Conservation (phyloP, 768 basidiomycete species). For the Suillus plorans region DNA sequence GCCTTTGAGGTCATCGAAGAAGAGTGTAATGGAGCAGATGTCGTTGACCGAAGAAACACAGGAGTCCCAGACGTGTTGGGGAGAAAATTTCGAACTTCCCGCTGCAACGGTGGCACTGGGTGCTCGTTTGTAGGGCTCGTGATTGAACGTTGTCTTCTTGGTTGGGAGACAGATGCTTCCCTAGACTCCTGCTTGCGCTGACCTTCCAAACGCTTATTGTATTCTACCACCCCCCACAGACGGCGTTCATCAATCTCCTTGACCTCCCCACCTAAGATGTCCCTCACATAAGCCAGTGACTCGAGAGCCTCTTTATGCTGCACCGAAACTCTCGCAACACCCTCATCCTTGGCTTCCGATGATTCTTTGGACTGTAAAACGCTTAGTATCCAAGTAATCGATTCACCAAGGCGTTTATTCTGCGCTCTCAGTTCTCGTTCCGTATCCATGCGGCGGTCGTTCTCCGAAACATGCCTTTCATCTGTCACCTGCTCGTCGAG, state of each 20-base stretch:
- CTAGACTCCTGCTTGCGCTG: constrained; percentile 25
- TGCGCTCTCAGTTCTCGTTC: constrained; percentile 56
- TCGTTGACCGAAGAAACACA: constrained; percentile 21
- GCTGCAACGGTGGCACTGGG: constrained; percentile 11
- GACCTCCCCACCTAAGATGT: constrained; percentile 59
- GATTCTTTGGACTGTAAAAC: constrained; percentile 55
- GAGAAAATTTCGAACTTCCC: constrained; percentile 18
- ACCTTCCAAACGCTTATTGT: constrained; percentile 36
- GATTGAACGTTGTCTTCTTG: constrained; percentile 49
- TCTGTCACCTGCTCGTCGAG: constrained; percentile 54
- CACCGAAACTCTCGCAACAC: constrained; percentile 41
- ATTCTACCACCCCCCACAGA: constrained; percentile 56
- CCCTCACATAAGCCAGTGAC: constrained; percentile 74
- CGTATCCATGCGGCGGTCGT: constrained; percentile 65
- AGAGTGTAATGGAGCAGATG: constrained; percentile 10
- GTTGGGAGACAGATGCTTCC: constrained; percentile 22
- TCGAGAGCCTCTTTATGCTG: constrained; percentile 65
- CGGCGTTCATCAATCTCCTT: constrained; percentile 64
- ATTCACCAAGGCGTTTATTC: constrained; percentile 66
- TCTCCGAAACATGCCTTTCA: constrained; percentile 71
- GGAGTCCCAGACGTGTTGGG: constrained; percentile 12
- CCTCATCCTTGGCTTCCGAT: constrained; percentile 40
- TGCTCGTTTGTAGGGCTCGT: constrained; percentile 32
- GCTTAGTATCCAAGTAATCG: constrained; percentile 75
- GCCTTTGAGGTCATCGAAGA: constrained; percentile 12